phyloP scores from a whole-genome alignment of 306 rosid genomes.

The Malus orientalis region DNA sequence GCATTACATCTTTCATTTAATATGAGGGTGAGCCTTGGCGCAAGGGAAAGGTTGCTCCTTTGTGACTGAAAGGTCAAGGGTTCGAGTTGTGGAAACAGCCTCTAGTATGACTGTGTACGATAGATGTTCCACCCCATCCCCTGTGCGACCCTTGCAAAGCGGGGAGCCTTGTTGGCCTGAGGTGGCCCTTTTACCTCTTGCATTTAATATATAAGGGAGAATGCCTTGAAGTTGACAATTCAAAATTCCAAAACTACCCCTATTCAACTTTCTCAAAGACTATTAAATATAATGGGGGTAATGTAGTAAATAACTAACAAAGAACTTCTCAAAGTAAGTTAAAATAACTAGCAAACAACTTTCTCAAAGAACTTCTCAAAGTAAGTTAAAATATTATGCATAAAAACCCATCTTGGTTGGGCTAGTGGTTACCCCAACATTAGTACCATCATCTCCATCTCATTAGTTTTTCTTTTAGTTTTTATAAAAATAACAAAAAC shows the following conservation, averaged over 20 bases:
- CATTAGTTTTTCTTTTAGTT: neutral
- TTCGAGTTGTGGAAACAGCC: too few relatives aligned
- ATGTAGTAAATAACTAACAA: neutral
- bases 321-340: neutral
- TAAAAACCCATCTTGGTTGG: neutral
- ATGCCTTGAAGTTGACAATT: neutral
- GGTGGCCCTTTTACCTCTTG: neutral
- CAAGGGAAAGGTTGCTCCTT: too few relatives aligned
- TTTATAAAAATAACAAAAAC: too few relatives aligned
- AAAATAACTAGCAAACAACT: too few relatives aligned
- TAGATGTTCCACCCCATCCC: too few relatives aligned
- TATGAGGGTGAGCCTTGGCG: too few relatives aligned
- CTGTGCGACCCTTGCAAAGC: too few relatives aligned
- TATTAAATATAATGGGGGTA: neutral
- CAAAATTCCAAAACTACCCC: neutral
- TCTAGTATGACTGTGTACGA: too few relatives aligned
- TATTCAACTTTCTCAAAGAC: neutral
- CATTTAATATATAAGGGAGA: neutral
- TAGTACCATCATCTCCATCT: neutral
- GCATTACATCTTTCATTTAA: too few relatives aligned
- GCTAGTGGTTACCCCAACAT: neutral
- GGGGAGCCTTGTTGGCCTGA: too few relatives aligned
- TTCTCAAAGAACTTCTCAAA: neutral
- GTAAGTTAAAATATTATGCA: neutral
- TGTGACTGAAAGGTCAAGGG: too few relatives aligned